A percentile compares a stretch with the other conserved stretches of the same genome.
phyloP scores from a whole-genome alignment of 2,329 filamentous ascomycete genomes.

The Graphilbum sp. region DNA sequence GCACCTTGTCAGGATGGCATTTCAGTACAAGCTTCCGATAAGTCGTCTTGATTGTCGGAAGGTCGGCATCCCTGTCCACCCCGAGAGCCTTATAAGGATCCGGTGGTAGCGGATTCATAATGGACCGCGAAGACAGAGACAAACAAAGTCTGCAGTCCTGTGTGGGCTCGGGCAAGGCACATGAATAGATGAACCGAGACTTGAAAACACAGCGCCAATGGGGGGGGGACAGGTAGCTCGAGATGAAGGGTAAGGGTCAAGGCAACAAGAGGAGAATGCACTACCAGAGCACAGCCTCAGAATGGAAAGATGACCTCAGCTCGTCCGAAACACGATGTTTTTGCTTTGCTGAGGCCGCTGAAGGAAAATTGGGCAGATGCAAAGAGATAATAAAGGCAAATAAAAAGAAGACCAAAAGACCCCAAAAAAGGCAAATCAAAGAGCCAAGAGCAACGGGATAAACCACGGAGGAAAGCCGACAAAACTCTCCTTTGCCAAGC shows the following conservation, averaged over 20 bases:
- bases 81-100: constrained; percentile 73
- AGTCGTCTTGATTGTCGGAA: constrained; percentile 57
- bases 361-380: neutral
- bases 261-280: neutral
- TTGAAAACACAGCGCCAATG: too few species aligned
- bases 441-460: too few species aligned
- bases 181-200: too few species aligned
- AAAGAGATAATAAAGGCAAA: neutral
- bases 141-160: too few species aligned
- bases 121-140: constrained; percentile 11
- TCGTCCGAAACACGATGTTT: too few species aligned
- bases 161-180: too few species aligned
- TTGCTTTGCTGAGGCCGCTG: too few species aligned
- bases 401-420: too few species aligned
- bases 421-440: too few species aligned
- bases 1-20: constrained; percentile 84
- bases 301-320: neutral
- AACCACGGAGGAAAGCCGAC: too few species aligned
- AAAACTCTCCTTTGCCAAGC: too few species aligned
- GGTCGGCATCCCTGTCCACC: constrained; percentile 53
- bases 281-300: neutral
- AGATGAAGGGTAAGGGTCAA: neutral
- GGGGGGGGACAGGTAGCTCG: neutral
- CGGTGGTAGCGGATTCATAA: constrained; percentile 35
- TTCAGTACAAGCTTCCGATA: constrained; percentile 77